A percentile compares a stretch with the other conserved stretches of the same genome.
Evolutionary conservation across 2,329 filamentous ascomycete species (phyloP).

Genomic region (Dothistroma septosporum): DNA sequence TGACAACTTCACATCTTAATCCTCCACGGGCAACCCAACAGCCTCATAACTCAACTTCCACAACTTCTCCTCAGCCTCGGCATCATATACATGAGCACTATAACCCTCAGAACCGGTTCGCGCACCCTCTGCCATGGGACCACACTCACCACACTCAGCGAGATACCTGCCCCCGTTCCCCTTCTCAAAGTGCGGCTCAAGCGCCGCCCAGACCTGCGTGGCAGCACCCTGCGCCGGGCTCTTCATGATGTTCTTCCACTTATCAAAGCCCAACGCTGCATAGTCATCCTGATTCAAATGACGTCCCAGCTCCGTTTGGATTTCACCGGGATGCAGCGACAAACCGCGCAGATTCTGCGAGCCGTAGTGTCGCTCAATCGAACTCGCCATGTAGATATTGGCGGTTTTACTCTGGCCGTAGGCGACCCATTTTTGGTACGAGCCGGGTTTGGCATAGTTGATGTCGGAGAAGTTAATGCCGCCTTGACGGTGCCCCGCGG

Average conservation of each 20-base stretch:
- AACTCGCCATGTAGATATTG: conserved; percentile 50
- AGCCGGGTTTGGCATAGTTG: conserved; percentile 30
- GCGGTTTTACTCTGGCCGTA: conserved; percentile 52
- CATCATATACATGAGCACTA: conserved; percentile 38
- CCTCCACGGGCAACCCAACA: conserved; percentile 25
- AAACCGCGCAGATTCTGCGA: conserved; percentile 42
- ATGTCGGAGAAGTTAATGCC: conserved; percentile 40
- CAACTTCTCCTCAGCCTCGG: conserved; percentile 39
- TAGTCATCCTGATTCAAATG: conserved; percentile 19
- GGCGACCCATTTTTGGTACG: conserved; percentile 37
- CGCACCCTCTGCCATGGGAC: conserved; percentile 27
- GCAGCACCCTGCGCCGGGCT: conserved; percentile 47
- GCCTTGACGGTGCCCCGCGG: conserved; percentile 40
- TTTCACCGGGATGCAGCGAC: conserved; percentile 47
- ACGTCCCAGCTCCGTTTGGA: conserved; percentile 26
- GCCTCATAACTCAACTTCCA: conserved; percentile 41
- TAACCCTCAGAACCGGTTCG: conserved; percentile 31
- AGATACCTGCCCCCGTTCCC: conserved; percentile 48
- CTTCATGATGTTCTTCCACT: conserved; percentile 28
- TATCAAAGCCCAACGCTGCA: conserved; percentile 10
- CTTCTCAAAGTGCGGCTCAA: conserved; percentile 42
- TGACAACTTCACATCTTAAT: background rate
- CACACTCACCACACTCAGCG: conserved; percentile 38
- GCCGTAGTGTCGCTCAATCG: conserved; percentile 50
- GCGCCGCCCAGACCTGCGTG: conserved; percentile 45